Conservation (phyloP, 345 rosid genomes). For the Rhizophora mangle region DNA sequence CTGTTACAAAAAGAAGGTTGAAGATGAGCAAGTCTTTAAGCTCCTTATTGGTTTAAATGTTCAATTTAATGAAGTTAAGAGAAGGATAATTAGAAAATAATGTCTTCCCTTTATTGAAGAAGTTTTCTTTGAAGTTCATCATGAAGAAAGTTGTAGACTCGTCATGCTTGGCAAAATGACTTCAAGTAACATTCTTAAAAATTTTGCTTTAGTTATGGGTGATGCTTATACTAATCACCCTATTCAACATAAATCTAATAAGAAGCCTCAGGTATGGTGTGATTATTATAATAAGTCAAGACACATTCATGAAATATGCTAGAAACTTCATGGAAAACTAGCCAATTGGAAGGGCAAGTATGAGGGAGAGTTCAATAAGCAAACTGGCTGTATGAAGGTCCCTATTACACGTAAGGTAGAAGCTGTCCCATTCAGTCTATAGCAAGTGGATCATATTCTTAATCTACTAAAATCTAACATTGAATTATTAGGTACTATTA, state of each 20-base stretch:
- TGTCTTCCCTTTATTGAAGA: constrained; percentile 6
- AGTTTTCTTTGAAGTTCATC: neutral
- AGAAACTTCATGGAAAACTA: neutral
- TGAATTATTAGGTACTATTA: too few species aligned
- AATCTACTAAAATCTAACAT: too few species aligned
- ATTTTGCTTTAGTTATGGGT: neutral
- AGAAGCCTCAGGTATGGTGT: too few species aligned
- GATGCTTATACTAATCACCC: neutral
- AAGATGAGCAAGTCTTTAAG: neutral
- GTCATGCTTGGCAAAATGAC: constrained; percentile 1
- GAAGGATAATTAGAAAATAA: constrained; percentile 1
- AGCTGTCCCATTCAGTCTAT: neutral
- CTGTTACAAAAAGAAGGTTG: neutral
- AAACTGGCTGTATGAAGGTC: too few species aligned
- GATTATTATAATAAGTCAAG: too few species aligned
- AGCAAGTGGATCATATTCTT: too few species aligned
- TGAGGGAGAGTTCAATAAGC: neutral
- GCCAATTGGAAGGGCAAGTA: neutral
- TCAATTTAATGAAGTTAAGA: constrained; percentile 8
- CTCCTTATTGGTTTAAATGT: constrained; percentile 3
- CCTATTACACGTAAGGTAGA: neutral
- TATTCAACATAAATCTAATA: too few species aligned
- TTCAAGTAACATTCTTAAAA: neutral
- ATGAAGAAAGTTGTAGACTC: neutral
- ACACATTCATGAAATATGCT: too few species aligned